These are phyloP conservation scores for Chrysoporthe deuterocubensis DNA, from an alignment of 2,329 filamentous ascomycete genomes.

Conservation along the genomic window DNA sequence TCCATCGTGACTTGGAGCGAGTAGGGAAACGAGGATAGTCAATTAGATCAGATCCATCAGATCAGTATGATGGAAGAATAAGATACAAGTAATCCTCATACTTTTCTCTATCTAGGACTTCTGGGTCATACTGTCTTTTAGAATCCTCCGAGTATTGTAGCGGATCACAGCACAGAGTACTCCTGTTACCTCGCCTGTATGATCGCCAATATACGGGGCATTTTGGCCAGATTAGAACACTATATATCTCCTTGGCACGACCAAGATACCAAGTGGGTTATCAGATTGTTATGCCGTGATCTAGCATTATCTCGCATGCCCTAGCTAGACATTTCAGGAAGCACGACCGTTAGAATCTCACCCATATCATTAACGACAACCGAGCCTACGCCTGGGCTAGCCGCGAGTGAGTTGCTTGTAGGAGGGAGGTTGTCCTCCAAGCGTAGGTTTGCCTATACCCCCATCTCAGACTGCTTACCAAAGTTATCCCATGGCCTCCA, in stretches of 20 bases:
- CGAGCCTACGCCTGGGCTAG: background rate
- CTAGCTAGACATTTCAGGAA: background rate
- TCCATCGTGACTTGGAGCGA: too few species aligned
- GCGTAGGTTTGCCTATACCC: constrained; percentile 2
- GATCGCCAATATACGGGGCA: background rate
- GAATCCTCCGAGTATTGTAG: background rate
- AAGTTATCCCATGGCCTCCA: background rate
- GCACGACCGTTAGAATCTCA: background rate
- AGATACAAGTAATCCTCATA: too few species aligned
- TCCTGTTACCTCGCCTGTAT: background rate
- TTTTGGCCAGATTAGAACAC: background rate
- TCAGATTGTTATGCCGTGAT: background rate
- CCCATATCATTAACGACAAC: background rate
- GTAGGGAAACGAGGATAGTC: too few species aligned
- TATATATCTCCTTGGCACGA: background rate
- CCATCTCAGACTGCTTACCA: background rate
- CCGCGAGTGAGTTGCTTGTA: background rate
- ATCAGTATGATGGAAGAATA: too few species aligned
- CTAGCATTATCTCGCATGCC: background rate
- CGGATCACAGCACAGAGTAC: background rate
- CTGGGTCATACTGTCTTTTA: too few species aligned
- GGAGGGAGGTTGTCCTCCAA: background rate
- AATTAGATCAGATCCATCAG: too few species aligned
- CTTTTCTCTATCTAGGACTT: too few species aligned
- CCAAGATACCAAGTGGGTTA: background rate